These are phyloP conservation scores for Williopsis jadinii DNA, from an alignment of 1,139 yeast genomes.

Conservation along the genomic window DNA sequence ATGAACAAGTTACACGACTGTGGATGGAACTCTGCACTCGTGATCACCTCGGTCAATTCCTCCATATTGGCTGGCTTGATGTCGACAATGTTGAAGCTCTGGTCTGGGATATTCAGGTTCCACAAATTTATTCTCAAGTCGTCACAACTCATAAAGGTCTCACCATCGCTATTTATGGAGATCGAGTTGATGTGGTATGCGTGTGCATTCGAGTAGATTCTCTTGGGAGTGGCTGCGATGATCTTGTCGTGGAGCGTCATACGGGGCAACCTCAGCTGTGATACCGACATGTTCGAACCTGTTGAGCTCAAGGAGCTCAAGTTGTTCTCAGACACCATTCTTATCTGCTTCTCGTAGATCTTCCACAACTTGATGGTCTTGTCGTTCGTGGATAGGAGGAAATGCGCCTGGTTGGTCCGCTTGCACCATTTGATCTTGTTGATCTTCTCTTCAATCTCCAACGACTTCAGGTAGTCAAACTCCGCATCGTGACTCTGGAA, in stretches of 20 bases:
- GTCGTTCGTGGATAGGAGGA: constrained; percentile 87
- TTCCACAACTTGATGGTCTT: constrained; percentile 98
- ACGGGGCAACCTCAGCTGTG: constrained; percentile 66
- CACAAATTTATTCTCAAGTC: constrained; percentile 93
- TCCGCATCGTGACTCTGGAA: constrained; percentile 99
- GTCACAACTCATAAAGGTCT: constrained; percentile 89
- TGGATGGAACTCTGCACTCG: constrained; percentile 98
- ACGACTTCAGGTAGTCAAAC: constrained; percentile 89
- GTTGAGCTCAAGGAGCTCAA: constrained; percentile 27
- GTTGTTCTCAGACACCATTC: constrained; percentile 88
- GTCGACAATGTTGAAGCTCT: constrained; percentile 93
- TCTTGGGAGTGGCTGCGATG: constrained; percentile 91
- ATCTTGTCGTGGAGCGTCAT: constrained; percentile 89
- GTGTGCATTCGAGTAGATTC: constrained; percentile 91
- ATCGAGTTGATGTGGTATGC: constrained; percentile 97
- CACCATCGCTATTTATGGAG: constrained; percentile 91
- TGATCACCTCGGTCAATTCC: constrained; percentile 95
- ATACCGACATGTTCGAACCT: constrained; percentile 6
- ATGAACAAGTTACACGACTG: constrained; percentile 85
- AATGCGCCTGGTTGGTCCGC: constrained; percentile 82
- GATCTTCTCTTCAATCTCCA: constrained; percentile 97
- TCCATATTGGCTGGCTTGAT: constrained; percentile 99
- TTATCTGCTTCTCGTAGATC: constrained; percentile 83
- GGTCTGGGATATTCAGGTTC: constrained; percentile 93
- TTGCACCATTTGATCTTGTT: constrained; percentile 96